Base-by-base conservation (phyloP, 331 rosid genomes). In the Stylosanthes scabra region DNA sequence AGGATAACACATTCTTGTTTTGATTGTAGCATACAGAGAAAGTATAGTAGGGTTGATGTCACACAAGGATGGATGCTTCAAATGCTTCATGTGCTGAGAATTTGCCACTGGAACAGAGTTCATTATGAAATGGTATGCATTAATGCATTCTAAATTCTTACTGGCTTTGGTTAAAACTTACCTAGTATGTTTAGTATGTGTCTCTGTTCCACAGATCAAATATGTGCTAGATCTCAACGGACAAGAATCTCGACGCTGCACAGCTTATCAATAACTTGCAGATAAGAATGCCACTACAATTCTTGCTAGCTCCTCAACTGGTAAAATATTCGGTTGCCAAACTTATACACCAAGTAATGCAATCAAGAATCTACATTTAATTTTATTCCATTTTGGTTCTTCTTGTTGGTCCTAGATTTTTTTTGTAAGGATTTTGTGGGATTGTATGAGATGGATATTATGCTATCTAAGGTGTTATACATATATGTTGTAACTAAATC, bases 321-420 rank as follows among this genome's bases (percentile, higher is more conserved):
- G 71, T 60, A 68, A 74, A 49, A 9, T 73, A 13, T 73, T 27
- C 50, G 34, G 54, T 46, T 31, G 40, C 68, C 15, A 20, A 49
- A 20, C 61, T 15, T 47, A 9, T 15, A 9, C 41, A 15, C 37
- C 41, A 15, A 37, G 13, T 63, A 63, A 10, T 42, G 37, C 68
- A 63, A 63, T 16, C 37, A 9, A 47, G 28, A 40, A 51, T 63
- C 54, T 10, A 45, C 27, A 31, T 74, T 67, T 13, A n/a, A 37
- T 4, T 20, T 58, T 34, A 34, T 68, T 75, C 68, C 74, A 49
- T 67, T 59, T 58, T 49, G 62, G 55, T 70, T 70, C 42, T 70
- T 70, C 42, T 70, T 70, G 66, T 70, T 70, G 66, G 47, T 50
- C 72, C 11, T 68, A 6, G 40, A 25, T 4, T 12, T 28, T 66